phyloP scores from a whole-genome alignment of 2,329 filamentous ascomycete species.

The Talaromyces sp. region DNA sequence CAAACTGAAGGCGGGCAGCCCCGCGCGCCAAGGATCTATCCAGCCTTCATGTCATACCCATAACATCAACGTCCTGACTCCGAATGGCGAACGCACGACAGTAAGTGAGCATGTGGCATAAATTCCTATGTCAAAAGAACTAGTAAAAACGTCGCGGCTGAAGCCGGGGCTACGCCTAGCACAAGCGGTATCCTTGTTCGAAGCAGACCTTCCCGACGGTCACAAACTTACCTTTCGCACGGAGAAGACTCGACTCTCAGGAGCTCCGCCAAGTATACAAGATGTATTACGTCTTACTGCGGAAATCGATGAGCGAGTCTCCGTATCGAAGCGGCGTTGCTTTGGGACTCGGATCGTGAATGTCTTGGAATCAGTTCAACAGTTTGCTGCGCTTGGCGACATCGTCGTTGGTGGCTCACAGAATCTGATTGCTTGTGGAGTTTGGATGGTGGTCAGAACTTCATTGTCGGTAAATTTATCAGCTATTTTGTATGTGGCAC shows the following conservation, averaged over 20 bases:
- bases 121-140: not conserved
- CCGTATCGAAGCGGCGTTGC: slow-evolving; percentile 31
- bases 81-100: no score
- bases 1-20: no score
- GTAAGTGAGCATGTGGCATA: no score
- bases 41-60: no score
- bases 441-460: slow-evolving; percentile 50
- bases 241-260: slow-evolving; percentile 7
- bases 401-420: slow-evolving; percentile 48
- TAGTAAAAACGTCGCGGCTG: slow-evolving; percentile 5
- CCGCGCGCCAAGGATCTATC: no score
- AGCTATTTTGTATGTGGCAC: not conserved
- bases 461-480: slow-evolving; percentile 42
- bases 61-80: no score
- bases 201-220: slow-evolving; percentile 39
- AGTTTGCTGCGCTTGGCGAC: slow-evolving; percentile 49
- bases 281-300: slow-evolving; percentile 49
- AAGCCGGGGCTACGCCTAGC: slow-evolving; percentile 33
- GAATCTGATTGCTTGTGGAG: slow-evolving; percentile 49
- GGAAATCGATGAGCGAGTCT: slow-evolving; percentile 35
- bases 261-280: slow-evolving; percentile 29
- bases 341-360: slow-evolving; percentile 48
- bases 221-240: slow-evolving; percentile 32
- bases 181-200: slow-evolving; percentile 46
- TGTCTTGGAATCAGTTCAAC: slow-evolving; percentile 45